Evolutionary conservation across 1,284 basidiomycete genomes (phyloP), one percentile per base, ranked within the genome.

Genomic region (Calocybe gambosa): DNA sequence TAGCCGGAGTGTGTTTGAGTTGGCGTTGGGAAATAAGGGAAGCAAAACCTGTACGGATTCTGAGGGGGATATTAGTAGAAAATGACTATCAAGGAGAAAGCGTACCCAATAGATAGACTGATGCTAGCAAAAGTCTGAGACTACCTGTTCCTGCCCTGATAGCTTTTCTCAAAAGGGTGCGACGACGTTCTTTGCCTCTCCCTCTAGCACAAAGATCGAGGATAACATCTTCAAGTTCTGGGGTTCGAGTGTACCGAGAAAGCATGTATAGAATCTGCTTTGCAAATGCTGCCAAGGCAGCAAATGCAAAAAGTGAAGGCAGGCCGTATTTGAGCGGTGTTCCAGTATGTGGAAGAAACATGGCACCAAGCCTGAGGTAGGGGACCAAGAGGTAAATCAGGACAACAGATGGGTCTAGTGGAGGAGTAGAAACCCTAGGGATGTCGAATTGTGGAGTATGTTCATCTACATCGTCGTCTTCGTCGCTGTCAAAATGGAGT

Each of bases 191-290:
- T 59, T 71, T 77, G 13, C 70, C 71, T 55, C 70, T 65, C 26
- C 75, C 73, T 46, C 71, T 69, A n/a, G 79, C 75, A 56, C 86
- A 77, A 1, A 77, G 68, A 55, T 82, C 74, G 12, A 80, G 56
- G 41, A 86, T 59, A 23, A 87, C 69, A 49, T 84, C 82, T 58
- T 83, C 79, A 34, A 81, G 58, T 49, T 84, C 78, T 25, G 73
- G 69, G 58, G 77, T 74, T 52, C 77, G 74, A 39, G 83, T 67
- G 59, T 88, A 84, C 31, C 80, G 73, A 38, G 80, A 76, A 10
- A 88, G 73, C 70, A 86, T 76, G 63, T 83, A 85, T 78, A 81
- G 84, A 41, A 88, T 66, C 55, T 85, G 83, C 36, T 81, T 69
- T 29, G 78, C 71, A 50, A 83, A 78, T 12, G 71, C 72, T 3